phyloP scores from a whole-genome alignment of 1,284 basidiomycete species.

The Malassezia cuniculi region DNA sequence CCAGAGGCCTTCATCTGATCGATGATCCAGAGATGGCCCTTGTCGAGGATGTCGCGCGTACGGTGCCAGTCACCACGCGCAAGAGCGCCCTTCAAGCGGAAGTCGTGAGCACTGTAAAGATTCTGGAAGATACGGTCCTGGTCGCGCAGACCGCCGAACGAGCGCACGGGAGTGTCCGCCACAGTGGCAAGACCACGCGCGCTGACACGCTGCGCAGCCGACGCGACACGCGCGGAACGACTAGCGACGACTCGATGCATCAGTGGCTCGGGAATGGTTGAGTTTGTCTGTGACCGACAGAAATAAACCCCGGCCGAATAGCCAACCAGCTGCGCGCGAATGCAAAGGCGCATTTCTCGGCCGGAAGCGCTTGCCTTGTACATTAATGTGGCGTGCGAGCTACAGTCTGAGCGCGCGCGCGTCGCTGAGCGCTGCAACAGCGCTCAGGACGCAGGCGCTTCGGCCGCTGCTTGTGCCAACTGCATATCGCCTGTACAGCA shows the following conservation, averaged over 20 bases:
- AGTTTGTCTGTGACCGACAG: background rate
- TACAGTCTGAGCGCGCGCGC: background rate
- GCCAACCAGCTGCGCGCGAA: constrained; percentile 9
- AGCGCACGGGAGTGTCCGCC: constrained; percentile 35
- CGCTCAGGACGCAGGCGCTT: too few species aligned
- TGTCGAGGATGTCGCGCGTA: constrained; percentile 86
- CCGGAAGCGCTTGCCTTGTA: too few species aligned
- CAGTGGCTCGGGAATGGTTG: constrained; percentile 13
- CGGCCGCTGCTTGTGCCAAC: too few species aligned
- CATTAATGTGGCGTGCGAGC: constrained; percentile 1
- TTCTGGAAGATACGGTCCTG: constrained; percentile 46
- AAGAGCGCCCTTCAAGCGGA: constrained; percentile 40
- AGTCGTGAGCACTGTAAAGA: constrained; percentile 43
- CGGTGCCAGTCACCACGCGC: constrained; percentile 92
- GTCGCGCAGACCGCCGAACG: constrained; percentile 39
- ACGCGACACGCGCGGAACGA: constrained; percentile 9
- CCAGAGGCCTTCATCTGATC: constrained; percentile 91
- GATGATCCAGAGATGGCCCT: constrained; percentile 96
- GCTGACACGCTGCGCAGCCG: constrained; percentile 1
- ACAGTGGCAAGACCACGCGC: constrained; percentile 39
- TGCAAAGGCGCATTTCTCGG: constrained; percentile 5
- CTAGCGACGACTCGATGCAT: constrained; percentile 13
- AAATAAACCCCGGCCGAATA: background rate
- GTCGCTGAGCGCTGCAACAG: background rate
- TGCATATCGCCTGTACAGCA: too few species aligned